phyloP scores from a whole-genome alignment of 345 rosid species.

The Brassica rapa region DNA sequence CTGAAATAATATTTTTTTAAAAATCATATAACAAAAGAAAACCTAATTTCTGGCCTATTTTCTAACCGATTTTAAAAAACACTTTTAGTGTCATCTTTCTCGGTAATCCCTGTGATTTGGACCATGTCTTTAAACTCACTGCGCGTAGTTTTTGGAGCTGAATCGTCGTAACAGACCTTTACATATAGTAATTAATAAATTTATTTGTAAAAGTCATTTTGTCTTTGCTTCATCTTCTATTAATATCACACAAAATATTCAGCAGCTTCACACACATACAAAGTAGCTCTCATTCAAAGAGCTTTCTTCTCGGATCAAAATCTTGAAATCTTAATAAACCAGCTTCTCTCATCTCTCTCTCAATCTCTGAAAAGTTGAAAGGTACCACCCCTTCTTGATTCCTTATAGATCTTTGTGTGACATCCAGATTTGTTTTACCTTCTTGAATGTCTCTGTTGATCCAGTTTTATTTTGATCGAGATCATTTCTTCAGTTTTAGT shows the following conservation, averaged over 20 bases:
- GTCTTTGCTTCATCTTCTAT: constrained; percentile 25
- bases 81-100: not conserved
- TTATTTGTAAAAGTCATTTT: constrained; percentile 5
- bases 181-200: not conserved
- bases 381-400: not conserved
- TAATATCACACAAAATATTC: constrained; percentile 26
- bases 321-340: not conserved
- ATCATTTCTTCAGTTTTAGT: not conserved
- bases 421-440: not conserved
- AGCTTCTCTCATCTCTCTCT: not conserved
- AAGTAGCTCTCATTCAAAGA: constrained; percentile 27
- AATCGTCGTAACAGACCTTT: not conserved
- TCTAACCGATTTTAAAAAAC: not conserved
- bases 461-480: not conserved
- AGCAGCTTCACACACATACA: constrained; percentile 24
- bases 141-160: constrained; percentile 25
- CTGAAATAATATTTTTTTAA: not conserved
- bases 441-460: not conserved
- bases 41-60: not conserved
- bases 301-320: constrained; percentile 26
- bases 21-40: not conserved
- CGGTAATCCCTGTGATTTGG: constrained; percentile 15
- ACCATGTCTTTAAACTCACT: constrained; percentile 29
- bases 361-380: constrained; percentile 9
- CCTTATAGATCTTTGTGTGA: not conserved